Evolutionary conservation across 805 yeast genomes (phyloP), one percentile per base, ranked within the genome.

Genomic region (Candida pseudofarinosa): DNA sequence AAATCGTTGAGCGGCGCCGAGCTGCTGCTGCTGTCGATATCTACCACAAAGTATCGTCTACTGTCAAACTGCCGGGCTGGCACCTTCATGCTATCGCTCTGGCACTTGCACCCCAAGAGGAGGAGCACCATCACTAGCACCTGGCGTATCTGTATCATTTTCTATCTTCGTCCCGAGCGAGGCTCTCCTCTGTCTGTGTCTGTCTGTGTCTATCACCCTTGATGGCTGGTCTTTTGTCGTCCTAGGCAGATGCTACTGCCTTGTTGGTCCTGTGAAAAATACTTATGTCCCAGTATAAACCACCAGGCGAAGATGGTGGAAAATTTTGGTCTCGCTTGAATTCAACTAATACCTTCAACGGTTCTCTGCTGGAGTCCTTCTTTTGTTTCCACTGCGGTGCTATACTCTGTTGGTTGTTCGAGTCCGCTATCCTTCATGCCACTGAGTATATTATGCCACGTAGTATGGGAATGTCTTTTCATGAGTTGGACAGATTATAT

Each of bases 41-140:
- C 88, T 14, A 85, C 70, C 5, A 85, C 76, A 51, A 84, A 83
- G 62, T 85, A 86, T 46, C 76, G 74, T 35, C 72, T 69, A 15
- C 48, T 47, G 3, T 52, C 64, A 58, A 76, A 83, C 58, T 85
- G 80, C 50, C 79, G 41, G 18, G 37, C 19, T 10, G 61, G 62
- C 26, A 51, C 48, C 28, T 20, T 7, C 23, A 18, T 16, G 43
- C 44, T 17, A n/a, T 15, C 7, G 34, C 34, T n/a, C 28, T 23
- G 28, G 40, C 32, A 18, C 7, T 23, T n/a, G 46, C 46, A 8
- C 40, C 38, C 23, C 39, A 34, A 28, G 35, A 35, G 36, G 35
- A 13, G 18, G 44, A 38, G 23, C 45, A 28, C 19, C 35, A 35
- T 36, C 36, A 33, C 23, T 6, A 23, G 28, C 30, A 36, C 23